These are phyloP conservation scores for Pseudocercospora musae DNA, from an alignment of 2,329 filamentous ascomycete genomes.

Conservation along the genomic window DNA sequence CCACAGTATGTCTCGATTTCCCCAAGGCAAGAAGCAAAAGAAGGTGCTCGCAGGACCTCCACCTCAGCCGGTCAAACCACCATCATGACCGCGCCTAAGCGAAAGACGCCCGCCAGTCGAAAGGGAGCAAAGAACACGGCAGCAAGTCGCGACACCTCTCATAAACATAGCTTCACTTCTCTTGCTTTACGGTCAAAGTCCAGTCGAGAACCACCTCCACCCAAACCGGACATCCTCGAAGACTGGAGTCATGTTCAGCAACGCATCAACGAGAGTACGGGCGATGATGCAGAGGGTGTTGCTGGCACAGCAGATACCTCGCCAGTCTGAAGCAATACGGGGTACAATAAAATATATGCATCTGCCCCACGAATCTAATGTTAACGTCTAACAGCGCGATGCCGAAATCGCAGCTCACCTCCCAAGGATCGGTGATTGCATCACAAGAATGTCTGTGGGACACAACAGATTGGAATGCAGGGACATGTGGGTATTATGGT, in stretches of 20 bases:
- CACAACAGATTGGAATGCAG: neutral
- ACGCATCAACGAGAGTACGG: neutral
- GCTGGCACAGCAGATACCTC: neutral
- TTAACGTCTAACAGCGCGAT: neutral
- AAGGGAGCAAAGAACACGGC: neutral
- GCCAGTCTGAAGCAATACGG: neutral
- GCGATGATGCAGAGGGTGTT: neutral
- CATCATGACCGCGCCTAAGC: neutral
- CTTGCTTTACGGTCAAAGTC: neutral
- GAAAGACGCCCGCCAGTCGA: neutral
- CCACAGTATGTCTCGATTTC: neutral
- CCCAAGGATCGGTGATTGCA: neutral
- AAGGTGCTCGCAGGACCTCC: neutral
- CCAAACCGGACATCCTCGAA: too few relatives aligned
- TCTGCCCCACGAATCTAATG: neutral
- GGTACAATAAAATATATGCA: neutral
- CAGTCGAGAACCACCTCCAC: neutral
- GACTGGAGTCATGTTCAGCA: neutral
- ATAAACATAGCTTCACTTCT: neutral
- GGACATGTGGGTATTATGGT: neutral
- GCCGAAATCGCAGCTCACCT: neutral
- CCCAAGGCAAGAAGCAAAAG: neutral
- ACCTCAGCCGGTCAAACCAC: neutral
- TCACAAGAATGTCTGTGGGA: neutral
- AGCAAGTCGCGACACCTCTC: neutral